Conservation (phyloP, 352 stramenopile genomes). For the Albugo candida region DNA sequence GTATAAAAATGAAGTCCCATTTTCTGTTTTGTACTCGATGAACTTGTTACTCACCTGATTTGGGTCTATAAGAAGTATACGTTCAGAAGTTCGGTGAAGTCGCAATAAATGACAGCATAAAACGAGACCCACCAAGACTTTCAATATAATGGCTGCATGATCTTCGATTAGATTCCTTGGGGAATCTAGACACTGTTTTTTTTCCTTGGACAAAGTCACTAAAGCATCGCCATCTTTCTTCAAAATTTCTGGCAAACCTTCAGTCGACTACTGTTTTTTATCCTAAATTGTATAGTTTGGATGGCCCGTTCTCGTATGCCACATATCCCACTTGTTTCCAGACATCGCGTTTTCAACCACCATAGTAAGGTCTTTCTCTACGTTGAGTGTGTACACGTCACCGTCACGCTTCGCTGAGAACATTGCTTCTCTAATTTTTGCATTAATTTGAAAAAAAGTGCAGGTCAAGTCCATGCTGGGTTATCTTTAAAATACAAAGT, state of each 20-base stretch:
- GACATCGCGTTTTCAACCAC: conserved; percentile 1
- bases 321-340: conserved; percentile 2
- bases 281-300: not conserved
- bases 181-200: no score
- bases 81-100: no score
- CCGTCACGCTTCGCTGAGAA: conserved; percentile 6
- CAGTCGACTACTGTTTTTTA: not conserved
- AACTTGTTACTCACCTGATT: no score
- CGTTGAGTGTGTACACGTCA: conserved; percentile 7
- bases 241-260: no score
- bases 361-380: conserved; percentile 1
- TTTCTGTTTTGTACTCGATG: conserved; percentile 1
- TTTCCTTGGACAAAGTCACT: no score
- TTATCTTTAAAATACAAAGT: no score
- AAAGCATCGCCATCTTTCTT: no score
- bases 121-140: conserved; percentile 3
- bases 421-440: conserved; percentile 1
- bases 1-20: conserved; percentile 9
- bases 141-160: not conserved
- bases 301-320: not conserved
- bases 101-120: not conserved
- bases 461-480: no score
- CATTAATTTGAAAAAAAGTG: not conserved
- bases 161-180: no score
- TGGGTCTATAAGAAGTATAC: no score